Evolutionary conservation across 495 filamentous ascomycete genomes (phyloP), one percentile per base, ranked within the genome.

Genomic region (Darksidea phi): DNA sequence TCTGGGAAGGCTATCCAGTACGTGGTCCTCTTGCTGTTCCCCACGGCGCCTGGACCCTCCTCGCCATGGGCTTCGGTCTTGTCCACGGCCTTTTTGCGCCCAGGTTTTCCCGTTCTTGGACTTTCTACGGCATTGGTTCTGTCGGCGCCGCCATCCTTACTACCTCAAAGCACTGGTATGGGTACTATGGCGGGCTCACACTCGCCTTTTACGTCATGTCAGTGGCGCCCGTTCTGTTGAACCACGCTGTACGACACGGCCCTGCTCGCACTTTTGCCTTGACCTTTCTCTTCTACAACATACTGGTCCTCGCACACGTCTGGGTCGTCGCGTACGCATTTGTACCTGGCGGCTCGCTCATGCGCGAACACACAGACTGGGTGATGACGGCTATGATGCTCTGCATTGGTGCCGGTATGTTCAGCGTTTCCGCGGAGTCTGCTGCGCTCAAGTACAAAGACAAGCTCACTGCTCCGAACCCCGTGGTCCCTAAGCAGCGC

Each of bases 271-370:
- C 87, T 0, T 97, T 99, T 70, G 93, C 92, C 7, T 62, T 95
- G 28, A 92, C 86, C 11, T 96, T 95, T 76, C 70, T 96, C 37
- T 74, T 94, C 32, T 97, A 97, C 75, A 95, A 97, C 70, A 77
- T 97, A 71, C 70, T 97, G 71, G 84, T 96, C 18, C 81, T 99
- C 49, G 94, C 94, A 75, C 91, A 97, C 69, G 91, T 97, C 37
- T 99, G 95, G 95, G 88, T 96, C 51, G 95, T 99, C 20, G 95
- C 95, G 6, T 99, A 99, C 66, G 95, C 95, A 49, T 99, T 99
- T 70, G 95, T 99, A n/a, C 95, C 94, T 15, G 95, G 95, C 42
- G 95, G 94, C 25, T 92, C 91, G 2, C 78, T 96, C 0, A 87
- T 97, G 46, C 86, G 95, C 21, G 95, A 99, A 71, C 91, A 87